Conservation (phyloP, 2,329 filamentous ascomycete genomes). For the Beauveria rudraprayagi region DNA sequence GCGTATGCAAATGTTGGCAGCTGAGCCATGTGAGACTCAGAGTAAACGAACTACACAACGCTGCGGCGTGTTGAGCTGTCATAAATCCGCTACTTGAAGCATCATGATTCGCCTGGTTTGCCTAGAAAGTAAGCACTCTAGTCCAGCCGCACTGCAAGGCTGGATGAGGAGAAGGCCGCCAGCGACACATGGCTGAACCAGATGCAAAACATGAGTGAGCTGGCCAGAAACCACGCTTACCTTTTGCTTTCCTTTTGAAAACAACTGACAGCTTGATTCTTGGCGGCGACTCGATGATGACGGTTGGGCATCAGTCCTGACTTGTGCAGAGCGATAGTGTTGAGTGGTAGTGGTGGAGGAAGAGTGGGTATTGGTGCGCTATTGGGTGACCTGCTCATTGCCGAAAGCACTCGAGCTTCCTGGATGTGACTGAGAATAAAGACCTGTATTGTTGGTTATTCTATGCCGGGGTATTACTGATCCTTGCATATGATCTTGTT, state of each 20-base stretch:
- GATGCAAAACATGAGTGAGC: background rate
- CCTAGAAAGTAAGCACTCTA: background rate
- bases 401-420: background rate
- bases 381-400: background rate
- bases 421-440: background rate
- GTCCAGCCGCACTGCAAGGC: background rate
- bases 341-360: background rate
- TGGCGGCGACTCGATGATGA: background rate
- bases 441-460: background rate
- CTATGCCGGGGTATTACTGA: background rate
- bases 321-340: background rate
- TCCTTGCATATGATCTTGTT: background rate
- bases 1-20: background rate
- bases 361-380: background rate
- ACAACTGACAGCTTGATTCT: background rate
- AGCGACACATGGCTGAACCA: background rate
- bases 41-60: slow-evolving; percentile 6
- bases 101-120: background rate
- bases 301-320: background rate
- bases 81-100: background rate
- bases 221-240: background rate
- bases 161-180: background rate
- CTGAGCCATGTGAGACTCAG: slow-evolving; percentile 7
- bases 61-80: background rate
- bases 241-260: background rate